A percentile compares a stretch with the other conserved stretches of the same genome.
These are phyloP conservation scores for Rutstroemia sp. DNA, from an alignment of 2,329 filamentous ascomycete species.

Conservation along the genomic window DNA sequence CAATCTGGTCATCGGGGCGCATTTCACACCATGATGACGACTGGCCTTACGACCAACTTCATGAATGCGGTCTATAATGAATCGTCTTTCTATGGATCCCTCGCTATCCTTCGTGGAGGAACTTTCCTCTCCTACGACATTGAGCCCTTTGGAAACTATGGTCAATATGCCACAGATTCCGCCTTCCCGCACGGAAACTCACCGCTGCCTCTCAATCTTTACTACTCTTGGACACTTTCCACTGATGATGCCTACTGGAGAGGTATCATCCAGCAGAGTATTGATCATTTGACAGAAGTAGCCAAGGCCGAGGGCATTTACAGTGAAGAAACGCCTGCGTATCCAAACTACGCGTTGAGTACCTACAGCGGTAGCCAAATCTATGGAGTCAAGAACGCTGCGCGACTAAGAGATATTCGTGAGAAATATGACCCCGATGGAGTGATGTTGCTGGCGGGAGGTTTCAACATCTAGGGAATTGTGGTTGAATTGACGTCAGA, in stretches of 20 bases:
- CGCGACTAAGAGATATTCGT: slow-evolving; percentile 19
- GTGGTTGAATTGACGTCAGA: no score
- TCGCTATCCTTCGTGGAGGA: slow-evolving; percentile 15
- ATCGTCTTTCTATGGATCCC: slow-evolving; percentile 15
- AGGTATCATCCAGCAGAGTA: slow-evolving; percentile 17
- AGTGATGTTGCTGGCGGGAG: slow-evolving; percentile 23
- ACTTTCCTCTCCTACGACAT: slow-evolving; percentile 24
- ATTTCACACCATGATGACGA: slow-evolving; percentile 27
- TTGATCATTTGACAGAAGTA: slow-evolving; percentile 23
- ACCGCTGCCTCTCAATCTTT: slow-evolving; percentile 23
- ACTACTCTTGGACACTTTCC: slow-evolving; percentile 22
- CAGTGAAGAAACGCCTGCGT: slow-evolving; percentile 16
- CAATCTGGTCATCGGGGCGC: slow-evolving; percentile 20
- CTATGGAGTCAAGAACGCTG: slow-evolving; percentile 30
- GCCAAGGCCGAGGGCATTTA: slow-evolving; percentile 27
- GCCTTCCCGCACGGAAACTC: slow-evolving; percentile 28
- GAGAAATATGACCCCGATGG: slow-evolving; percentile 21
- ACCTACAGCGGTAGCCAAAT: slow-evolving; percentile 12
- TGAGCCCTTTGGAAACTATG: slow-evolving; percentile 28
- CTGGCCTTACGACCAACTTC: slow-evolving; percentile 19
- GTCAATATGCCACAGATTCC: slow-evolving; percentile 26
- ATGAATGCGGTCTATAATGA: slow-evolving; percentile 19
- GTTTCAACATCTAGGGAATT: slow-evolving; percentile 9
- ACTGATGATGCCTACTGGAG: slow-evolving; percentile 27
- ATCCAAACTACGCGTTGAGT: slow-evolving; percentile 19